A percentile compares a stretch with the other conserved stretches of the same genome.
Conservation (phyloP, 108 stramenopile genomes). For the Skeletonema marinoi region DNA sequence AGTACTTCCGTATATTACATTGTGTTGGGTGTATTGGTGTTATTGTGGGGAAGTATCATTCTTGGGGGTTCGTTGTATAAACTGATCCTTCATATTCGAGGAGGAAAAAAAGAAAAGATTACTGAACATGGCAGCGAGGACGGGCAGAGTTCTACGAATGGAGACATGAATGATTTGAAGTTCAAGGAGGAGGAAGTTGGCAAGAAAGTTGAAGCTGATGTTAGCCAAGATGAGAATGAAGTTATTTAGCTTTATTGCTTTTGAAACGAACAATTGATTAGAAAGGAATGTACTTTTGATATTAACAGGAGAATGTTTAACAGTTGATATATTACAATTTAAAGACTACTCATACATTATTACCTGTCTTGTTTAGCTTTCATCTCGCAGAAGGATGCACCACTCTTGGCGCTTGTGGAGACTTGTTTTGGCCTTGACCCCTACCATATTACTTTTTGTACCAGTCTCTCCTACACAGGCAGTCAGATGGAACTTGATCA, state of each 20-base stretch:
- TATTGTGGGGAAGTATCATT: slow-evolving; percentile 22
- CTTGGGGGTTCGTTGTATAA: slow-evolving; percentile 30
- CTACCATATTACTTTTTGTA: background rate
- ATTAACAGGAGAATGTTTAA: background rate
- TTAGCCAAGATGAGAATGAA: background rate
- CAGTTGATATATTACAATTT: background rate
- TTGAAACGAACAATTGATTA: background rate
- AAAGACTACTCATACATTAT: background rate
- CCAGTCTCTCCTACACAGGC: background rate
- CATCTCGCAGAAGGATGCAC: background rate
- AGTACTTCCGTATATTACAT: slow-evolving; percentile 13
- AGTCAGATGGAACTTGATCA: background rate
- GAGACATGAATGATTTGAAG: background rate
- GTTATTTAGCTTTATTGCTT: background rate
- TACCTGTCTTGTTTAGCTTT: background rate
- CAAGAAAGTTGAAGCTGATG: background rate
- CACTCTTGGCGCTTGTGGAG: background rate
- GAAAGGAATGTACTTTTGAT: background rate
- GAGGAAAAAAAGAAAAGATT: background rate
- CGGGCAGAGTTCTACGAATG: background rate
- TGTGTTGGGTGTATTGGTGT: slow-evolving; percentile 16
- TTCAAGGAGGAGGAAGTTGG: background rate
- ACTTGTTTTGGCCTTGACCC: background rate
- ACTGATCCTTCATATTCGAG: background rate
- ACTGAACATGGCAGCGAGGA: background rate